Evolutionary conservation across 1,284 basidiomycete genomes (phyloP), one percentile per base, ranked within the genome.

Genomic region (Ceratobasidium sp.): DNA sequence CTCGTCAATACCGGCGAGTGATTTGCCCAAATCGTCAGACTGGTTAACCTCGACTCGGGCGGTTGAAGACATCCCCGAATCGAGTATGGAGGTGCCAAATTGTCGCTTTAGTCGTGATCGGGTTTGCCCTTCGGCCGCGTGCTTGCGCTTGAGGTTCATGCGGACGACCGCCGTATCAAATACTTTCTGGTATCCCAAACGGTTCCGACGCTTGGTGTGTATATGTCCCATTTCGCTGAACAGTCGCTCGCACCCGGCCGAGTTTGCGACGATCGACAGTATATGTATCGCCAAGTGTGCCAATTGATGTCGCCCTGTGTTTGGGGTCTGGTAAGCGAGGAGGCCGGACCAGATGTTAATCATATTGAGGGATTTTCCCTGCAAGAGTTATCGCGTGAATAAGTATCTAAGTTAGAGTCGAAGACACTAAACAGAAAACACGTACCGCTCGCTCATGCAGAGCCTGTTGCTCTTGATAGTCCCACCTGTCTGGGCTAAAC

Each of bases 251-350:
- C 77, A 80, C 9, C 78, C 81, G 3, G 81, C 81, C 1, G 83
- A 82, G 56, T 83, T 84, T 6, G 80, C 77, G 46, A 83, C 73
- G 51, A 83, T 75, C 64, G 79, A 81, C 12, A 83, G 77, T 6
- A 83, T 49, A 1, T 77, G 79, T 53, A 82, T 79, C 0, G 82
- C 83, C 12, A 84, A 73, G 13, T 70, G 77, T 15, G 80, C 77
- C 12, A 84, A 76, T 5, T 77, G 77, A 28, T 82, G 80, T 9
- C 70, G 66, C 1, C 81, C 80, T 42, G 1, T 23, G 63, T 33
- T 33, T 33, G 33, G 33, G 33, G 33, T 33, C 33, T 33, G 4
- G 33, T 33, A 33, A 33, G 33, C 33, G 33, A 33, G 33, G 33
- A 33, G 33, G 33, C 33, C 33, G 4, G 33, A 13, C 33, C 58